Evolutionary conservation across 441 rosid genomes (phyloP).

Genomic region (Heliophila coronopifolia): DNA sequence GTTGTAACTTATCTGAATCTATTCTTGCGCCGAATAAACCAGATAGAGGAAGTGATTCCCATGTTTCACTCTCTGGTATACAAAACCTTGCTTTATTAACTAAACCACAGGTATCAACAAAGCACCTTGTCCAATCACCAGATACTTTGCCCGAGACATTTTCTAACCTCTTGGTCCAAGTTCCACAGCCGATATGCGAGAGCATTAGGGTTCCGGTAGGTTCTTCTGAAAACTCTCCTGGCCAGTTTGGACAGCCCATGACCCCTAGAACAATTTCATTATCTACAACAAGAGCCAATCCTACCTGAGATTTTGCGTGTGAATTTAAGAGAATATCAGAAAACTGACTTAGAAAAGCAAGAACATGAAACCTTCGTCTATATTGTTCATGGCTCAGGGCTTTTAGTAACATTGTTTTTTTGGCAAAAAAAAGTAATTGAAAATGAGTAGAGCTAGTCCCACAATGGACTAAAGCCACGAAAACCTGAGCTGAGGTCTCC

Average conservation of each 20-base stretch:
- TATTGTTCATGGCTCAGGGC: conserved; percentile 1
- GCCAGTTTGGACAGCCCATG: conserved; percentile 94
- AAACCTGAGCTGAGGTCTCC: no score
- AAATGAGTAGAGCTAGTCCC: neutral
- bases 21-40: conserved; percentile 36
- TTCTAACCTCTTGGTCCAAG: conserved; percentile 52
- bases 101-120: conserved; percentile 47
- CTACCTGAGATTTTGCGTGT: conserved; percentile 48
- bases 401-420: neutral
- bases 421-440: neutral
- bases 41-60: conserved; percentile 73
- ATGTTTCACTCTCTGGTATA: conserved; percentile 67
- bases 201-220: conserved; percentile 52
- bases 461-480: no score
- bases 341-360: neutral
- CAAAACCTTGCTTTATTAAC: conserved; percentile 61
- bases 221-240: conserved; percentile 21
- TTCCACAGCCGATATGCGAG: conserved; percentile 74
- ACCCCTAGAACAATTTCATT: conserved; percentile 69
- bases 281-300: conserved; percentile 76
- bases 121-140: conserved; percentile 59
- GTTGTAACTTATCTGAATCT: conserved; percentile 34
- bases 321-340: conserved; percentile 20
- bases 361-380: neutral
- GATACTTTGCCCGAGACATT: conserved; percentile 28